These are phyloP conservation scores for Tetrahymena malaccensis DNA, from an alignment of 73 alveolate genomes.

Conservation along the genomic window DNA sequence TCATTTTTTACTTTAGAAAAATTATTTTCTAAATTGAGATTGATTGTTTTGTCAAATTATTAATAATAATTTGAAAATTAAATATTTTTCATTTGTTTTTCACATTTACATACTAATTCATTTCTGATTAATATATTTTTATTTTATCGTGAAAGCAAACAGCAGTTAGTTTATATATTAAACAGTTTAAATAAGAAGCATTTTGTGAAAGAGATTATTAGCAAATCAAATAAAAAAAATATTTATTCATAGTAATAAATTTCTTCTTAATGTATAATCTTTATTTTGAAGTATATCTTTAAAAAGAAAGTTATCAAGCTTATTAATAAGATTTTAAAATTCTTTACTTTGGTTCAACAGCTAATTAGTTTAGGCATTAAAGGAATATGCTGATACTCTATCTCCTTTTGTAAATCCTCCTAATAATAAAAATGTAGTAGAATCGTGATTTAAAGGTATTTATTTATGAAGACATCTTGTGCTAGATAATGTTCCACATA, in stretches of 20 bases:
- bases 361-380: neutral
- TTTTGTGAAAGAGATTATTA: no score
- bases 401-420: neutral
- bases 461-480: neutral
- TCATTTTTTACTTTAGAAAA: no score
- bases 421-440: neutral
- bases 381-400: neutral
- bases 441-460: neutral
- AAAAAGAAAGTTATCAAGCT: neutral
- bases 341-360: neutral
- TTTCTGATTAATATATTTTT: no score
- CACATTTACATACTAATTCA: no score
- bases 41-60: no score
- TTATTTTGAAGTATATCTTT: neutral
- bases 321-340: neutral
- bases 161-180: no score
- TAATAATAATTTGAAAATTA: no score
- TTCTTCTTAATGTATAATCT: neutral
- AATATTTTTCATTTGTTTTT: no score
- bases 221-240: neutral
- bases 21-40: no score
- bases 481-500: neutral
- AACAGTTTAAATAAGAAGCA: no score
- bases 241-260: neutral
- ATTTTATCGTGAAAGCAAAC: no score